Base-by-base conservation (phyloP, 1,139 yeast genomes). In the Debaryomyces coudertii region DNA sequence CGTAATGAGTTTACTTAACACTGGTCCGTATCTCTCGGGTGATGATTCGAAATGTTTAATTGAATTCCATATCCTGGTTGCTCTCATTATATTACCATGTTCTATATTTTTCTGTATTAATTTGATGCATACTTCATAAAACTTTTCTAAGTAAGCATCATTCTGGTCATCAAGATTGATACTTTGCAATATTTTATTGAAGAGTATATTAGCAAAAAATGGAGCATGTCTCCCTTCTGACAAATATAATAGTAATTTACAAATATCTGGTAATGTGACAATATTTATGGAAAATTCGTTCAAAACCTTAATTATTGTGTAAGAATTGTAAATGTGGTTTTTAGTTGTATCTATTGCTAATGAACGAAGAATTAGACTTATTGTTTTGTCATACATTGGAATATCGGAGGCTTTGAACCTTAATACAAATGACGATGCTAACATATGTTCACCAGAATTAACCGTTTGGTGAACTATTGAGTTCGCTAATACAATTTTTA, bases 361-460 rank as follows among this genome's bases (percentile, higher is more conserved):
- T 11, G 55, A 42, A 1, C 36, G 42, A 6, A 57, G 20, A n/a
- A 58, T 35, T 2, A 24, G 15, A 6, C 29, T 23, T 4, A 56
- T 8, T 1, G 53, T 45, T 7, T 30, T 28, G 3, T 16, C 12
- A 4, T 48, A 27, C 4, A 51, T 18, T 2, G 5, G 8, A 4
- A 52, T 18, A 7, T 46, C 47, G 5, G 15, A 11, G 4, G 44
- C 29, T 9, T 48, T 36, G 20, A 53, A 50, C 2, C 39, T 22
- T 1, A 58, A 12, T 3, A 52, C 47, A 28, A 52, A 62, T 36
- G 66, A 54, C 4, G 63, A 41, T 4, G 65, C 68, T 5, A 65
- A 44, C 11, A 65, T 37, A 9, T 56, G 57, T 11, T 66, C 69
- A 2, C 71, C 71, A 4, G 53, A 47, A 2, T 42, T 14, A 9